Evolutionary conservation across 495 filamentous ascomycete species (phyloP), one percentile per base, ranked within the genome.

Genomic region (Peziza echinospora): DNA sequence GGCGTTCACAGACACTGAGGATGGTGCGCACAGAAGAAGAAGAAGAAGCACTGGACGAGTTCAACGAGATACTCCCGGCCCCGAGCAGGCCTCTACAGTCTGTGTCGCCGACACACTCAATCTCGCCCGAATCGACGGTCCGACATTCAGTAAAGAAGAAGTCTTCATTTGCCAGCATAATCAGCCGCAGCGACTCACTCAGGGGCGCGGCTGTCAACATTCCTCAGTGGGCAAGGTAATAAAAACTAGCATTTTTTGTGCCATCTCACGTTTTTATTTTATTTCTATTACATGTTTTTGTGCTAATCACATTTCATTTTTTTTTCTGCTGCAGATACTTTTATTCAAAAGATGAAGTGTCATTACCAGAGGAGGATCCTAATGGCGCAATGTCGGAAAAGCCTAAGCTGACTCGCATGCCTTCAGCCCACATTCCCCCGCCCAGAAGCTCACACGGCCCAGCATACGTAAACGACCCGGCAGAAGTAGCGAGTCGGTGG

Each of bases 261-360:
- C n/a, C n/a, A n/a, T n/a, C n/a, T n/a, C n/a, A n/a, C n/a, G n/a
- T n/a, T n/a, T n/a, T n/a, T n/a, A n/a, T n/a, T n/a, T n/a, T n/a
- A n/a, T n/a, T n/a, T n/a, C n/a, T n/a, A n/a, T n/a, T n/a, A n/a
- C n/a, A n/a, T n/a, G n/a, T n/a, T n/a, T n/a, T n/a, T n/a, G n/a
- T n/a, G n/a, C n/a, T n/a, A n/a, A n/a, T n/a, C n/a, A n/a, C n/a
- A n/a, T n/a, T n/a, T n/a, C n/a, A n/a, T n/a, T n/a, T n/a, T n/a
- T n/a, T n/a, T n/a, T n/a, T n/a, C n/a, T n/a, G n/a, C n/a, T n/a
- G n/a, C n/a, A 19, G 17, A 19, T 21, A 19, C 13, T 37, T 37
- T 17, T 43, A 19, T 13, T 43, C 41, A 10, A 56, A 56, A 26
- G 51, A 53, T 6, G 53, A 56, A 49, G 28, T 56, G 22, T 50